phyloP scores from a whole-genome alignment of 2,329 filamentous ascomycete genomes.

The Neonectria sp. region DNA sequence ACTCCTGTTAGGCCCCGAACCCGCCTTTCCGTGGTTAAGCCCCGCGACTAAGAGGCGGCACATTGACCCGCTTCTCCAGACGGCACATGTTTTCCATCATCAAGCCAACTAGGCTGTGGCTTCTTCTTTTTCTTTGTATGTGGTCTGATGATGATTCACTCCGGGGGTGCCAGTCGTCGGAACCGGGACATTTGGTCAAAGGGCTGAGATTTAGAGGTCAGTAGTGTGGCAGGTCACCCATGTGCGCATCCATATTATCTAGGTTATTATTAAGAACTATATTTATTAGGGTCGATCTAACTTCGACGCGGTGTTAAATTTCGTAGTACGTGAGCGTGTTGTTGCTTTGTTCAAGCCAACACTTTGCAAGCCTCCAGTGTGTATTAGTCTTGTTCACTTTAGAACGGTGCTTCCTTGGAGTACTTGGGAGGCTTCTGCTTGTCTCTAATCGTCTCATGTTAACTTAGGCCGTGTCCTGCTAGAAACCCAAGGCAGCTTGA shows the following conservation, averaged over 20 bases:
- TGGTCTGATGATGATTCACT: slow-evolving; percentile 25
- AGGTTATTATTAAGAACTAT: neutral
- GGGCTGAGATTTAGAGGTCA: neutral
- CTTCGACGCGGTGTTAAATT: neutral
- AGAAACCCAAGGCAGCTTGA: neutral
- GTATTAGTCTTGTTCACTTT: neutral
- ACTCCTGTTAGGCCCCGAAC: neutral
- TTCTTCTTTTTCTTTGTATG: neutral
- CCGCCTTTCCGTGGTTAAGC: neutral
- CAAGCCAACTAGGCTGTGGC: neutral
- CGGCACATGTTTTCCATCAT: slow-evolving; percentile 31
- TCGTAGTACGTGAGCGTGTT: neutral
- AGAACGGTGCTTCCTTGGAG: no score
- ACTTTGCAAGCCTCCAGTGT: neutral
- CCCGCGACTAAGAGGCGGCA: neutral
- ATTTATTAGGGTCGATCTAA: neutral
- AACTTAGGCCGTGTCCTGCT: no score
- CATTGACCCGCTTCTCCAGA: neutral
- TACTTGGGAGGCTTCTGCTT: no score
- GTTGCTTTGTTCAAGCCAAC: no score
- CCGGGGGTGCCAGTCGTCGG: slow-evolving; percentile 12
- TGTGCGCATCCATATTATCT: neutral
- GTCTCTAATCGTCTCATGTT: neutral
- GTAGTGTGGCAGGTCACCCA: neutral
- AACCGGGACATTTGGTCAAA: neutral